phyloP scores from a whole-genome alignment of 176 grass and related monocot species.

The Alloteropsis semialata region DNA sequence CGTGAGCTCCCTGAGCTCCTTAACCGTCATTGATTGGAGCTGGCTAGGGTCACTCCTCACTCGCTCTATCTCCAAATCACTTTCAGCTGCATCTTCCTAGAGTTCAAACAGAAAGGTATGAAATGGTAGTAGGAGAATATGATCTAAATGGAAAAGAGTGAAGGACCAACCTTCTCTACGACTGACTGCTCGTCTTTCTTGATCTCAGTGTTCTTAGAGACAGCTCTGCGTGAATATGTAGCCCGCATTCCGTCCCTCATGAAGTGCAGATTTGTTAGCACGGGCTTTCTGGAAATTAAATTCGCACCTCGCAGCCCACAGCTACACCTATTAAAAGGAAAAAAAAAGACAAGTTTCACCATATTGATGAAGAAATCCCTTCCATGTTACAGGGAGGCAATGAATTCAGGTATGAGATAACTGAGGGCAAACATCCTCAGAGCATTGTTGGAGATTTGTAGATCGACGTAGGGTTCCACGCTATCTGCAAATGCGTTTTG shows the following conservation, averaged over 20 bases:
- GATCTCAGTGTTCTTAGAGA: slow-evolving; percentile 34
- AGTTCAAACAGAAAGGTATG: slow-evolving; percentile 1
- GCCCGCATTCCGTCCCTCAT: slow-evolving; percentile 31
- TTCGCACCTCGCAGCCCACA: slow-evolving; percentile 21
- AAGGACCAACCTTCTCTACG: slow-evolving; percentile 41
- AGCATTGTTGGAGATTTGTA: not conserved
- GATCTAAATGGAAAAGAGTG: not conserved
- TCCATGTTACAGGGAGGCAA: not conserved
- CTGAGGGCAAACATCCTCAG: not conserved
- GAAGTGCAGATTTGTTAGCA: slow-evolving; percentile 28
- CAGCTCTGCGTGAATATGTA: slow-evolving; percentile 46
- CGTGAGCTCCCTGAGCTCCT: slow-evolving; percentile 68
- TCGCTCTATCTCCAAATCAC: slow-evolving; percentile 42
- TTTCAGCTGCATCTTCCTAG: slow-evolving; percentile 57
- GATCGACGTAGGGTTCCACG: not conserved
- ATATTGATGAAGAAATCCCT: not conserved
- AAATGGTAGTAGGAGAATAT: not conserved
- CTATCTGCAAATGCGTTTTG: not conserved
- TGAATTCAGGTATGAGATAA: not conserved
- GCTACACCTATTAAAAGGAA: slow-evolving; percentile 1
- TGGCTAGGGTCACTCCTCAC: slow-evolving; percentile 51
- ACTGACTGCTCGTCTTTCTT: slow-evolving; percentile 32
- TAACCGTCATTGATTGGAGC: slow-evolving; percentile 78
- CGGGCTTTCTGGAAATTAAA: slow-evolving; percentile 20
- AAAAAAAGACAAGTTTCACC: not conserved